phyloP scores from a whole-genome alignment of 2,329 filamentous ascomycete genomes.

The Sporothrix pallida region DNA sequence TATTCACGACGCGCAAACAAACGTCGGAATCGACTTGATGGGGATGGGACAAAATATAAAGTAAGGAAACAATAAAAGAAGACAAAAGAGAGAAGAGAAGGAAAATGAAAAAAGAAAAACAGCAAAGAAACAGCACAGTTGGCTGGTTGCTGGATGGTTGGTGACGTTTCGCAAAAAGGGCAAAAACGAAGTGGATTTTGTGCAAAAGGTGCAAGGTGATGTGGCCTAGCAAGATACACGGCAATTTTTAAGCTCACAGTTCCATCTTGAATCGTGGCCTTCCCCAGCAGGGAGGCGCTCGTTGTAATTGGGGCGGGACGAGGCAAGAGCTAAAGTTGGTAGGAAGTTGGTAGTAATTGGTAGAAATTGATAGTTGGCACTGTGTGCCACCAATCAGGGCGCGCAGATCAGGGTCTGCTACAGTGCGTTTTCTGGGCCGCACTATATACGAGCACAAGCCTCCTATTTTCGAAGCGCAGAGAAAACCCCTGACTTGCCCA shows the following conservation, averaged over 20 bases:
- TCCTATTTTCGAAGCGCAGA: slow-evolving; percentile 18
- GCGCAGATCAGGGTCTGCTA: neutral
- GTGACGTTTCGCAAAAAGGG: slow-evolving; percentile 20
- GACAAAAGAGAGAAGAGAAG: neutral
- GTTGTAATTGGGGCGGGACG: neutral
- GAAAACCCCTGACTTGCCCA: slow-evolving; percentile 21
- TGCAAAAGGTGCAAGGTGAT: neutral
- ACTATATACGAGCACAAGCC: slow-evolving; percentile 23
- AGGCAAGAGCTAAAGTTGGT: neutral
- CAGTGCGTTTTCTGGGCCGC: neutral
- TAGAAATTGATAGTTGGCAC: neutral
- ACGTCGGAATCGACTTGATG: neutral
- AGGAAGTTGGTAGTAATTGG: neutral
- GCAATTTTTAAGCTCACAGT: neutral
- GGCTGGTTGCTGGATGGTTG: neutral
- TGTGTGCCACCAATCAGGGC: neutral
- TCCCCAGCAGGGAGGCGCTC: slow-evolving; percentile 21
- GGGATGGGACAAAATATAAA: neutral
- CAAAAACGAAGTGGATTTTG: neutral
- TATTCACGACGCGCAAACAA: slow-evolving; percentile 1
- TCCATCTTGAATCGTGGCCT: slow-evolving; percentile 34
- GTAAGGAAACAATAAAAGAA: neutral
- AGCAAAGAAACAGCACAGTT: neutral
- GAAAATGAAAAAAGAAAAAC: neutral
- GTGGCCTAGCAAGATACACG: neutral